Base-by-base conservation (phyloP, 306 rosid species). In the Begonia peltatifolia region DNA sequence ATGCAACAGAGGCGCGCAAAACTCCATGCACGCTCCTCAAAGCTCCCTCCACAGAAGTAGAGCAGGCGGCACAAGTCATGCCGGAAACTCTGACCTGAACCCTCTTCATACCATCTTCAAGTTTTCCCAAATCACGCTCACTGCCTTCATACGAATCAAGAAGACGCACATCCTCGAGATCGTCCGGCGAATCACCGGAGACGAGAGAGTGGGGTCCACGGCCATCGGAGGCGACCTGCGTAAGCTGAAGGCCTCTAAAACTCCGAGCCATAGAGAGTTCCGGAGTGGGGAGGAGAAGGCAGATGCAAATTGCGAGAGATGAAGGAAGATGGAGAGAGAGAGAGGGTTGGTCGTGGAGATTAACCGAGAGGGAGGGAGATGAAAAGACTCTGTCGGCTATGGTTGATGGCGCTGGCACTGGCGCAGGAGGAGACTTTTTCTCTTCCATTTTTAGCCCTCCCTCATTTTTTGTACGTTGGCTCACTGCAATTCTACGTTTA, bases 31-130 rank as follows among this genome's bases (percentile, higher is more conserved):
- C 57, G 56, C 71, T 53, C 36, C 17, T 64, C 0, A 90, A 75
- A 80, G 99, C 99, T 17, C 78, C 69, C 64, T 90, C 95, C 0
- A 90, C 87, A 15, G 99, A 86, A 67, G 74, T 85, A 18, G 99
- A 90, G 75, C 99, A 90, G 12, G 99, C 99, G 42, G 95, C 76
- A 50, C 99, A 90, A 50, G 99, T 90, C 99, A 90, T 90, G 9
- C 99, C 99, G 12, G 86, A 35, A 51, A 90, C 76, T 10, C 82
- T 56, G 42, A 90, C 82, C 68, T 83, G 95, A 71, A 86, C 59
- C 70, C 75, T 73, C 76, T 61, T 71, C 68, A 57, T 64, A 23
- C 71, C 75, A 14, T 64, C 67, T 13, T 64, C 72, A 22, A 67
- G 52, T 65, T 59, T 25, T 6, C 42, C 54, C 1, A 56, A 57